Base-by-base conservation (phyloP, 192 early-diverging fungal genomes). In the Helicostylum pulchrum region DNA sequence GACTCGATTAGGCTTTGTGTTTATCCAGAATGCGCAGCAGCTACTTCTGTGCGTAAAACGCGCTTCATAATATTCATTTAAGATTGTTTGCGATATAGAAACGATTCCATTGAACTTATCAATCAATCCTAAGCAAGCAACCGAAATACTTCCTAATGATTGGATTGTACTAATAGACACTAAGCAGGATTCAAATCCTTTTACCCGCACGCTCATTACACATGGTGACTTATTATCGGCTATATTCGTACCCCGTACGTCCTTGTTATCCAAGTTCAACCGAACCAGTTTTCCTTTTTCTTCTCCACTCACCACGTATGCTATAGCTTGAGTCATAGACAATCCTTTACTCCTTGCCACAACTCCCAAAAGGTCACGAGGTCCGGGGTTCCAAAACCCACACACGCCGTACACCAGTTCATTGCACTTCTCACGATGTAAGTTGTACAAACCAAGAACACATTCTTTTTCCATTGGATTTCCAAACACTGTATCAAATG, bases 81-180 rank as follows among this genome's bases (percentile, higher is more conserved):
- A 20, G 1, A 1, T 45, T 4, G 57, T 59, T 45, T 59, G 20
- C 10, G 43, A 23, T 12, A 75, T 43, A 17, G 73, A 54, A 21
- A 23, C 30, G 4, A 48, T 61, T 12, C 73, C 51, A 32, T 75
- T 75, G 49, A 71, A 75, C 49, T 75, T 75, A 54, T 75, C 59
- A 36, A 66, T 61, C 10, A 75, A 48, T 9, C 73, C 73, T 19
- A 75, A 48, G 32, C 63, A 71, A 11, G 73, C 36, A 2, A 66
- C 44, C 15, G 55, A 59, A 4, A 44, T 5, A 11, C 15, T 17
- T 23, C 43, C 42, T 20, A 21, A n/a, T 53, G 11, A 20, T 9
- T 49, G 30, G 17, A 57, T 32, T 34, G 32, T 9, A 36, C 57
- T 45, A 10, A 59, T 20, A 14, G 42, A 59, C 0, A 59, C 57